Evolutionary conservation across 2,329 filamentous ascomycete genomes (phyloP), one percentile per base, ranked within the genome.

Genomic region (Dactylellina sp.): DNA sequence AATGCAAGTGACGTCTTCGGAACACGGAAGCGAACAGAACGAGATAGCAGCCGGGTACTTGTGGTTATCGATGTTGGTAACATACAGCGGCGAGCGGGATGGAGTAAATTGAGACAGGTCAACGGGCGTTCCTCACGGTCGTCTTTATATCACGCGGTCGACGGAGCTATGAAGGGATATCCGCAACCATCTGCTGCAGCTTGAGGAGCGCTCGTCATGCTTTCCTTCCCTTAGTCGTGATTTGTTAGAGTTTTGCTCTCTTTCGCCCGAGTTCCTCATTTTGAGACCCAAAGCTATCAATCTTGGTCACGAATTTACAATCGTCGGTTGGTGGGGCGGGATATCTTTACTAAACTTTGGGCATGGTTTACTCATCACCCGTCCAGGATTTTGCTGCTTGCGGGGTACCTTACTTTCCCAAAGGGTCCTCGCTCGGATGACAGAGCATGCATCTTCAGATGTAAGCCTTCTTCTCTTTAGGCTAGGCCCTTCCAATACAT

Each of bases 331-430:
- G 35, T 53, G 20, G 47, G 18, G 32, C 25, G 22, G 28, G 16
- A 6, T 25, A 35, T 32, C 40, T 66, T 66, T 42, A 66, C 62
- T 66, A 66, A 59, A 50, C 62, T 18, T 14, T 44, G 16, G 25
- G 14, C n/a, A 50, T 39, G 22, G 56, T 71, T 63, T 42, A 71
- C 65, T 62, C 61, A 71, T 63, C 65, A 62, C 22, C 28, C 20
- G n/a, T 11, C 25, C 20, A 44, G 28, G 59, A 37, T n/a, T n/a
- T 25, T 2, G 16, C 7, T 47, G 16, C 14, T 35, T 2, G 24
- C 47, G 7, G 9, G 16, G 7, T 44, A 22, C 56, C 37, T 63
- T 28, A 20, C 37, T 39, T 7, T 12, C 18, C 7, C 52, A 24
- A 40, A 11, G 7, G 28, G 18, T 18, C 14, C 18, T 14, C 28